Base-by-base conservation (phyloP, 2,329 filamentous ascomycete genomes). In the Pyrenochaeta sp. region DNA sequence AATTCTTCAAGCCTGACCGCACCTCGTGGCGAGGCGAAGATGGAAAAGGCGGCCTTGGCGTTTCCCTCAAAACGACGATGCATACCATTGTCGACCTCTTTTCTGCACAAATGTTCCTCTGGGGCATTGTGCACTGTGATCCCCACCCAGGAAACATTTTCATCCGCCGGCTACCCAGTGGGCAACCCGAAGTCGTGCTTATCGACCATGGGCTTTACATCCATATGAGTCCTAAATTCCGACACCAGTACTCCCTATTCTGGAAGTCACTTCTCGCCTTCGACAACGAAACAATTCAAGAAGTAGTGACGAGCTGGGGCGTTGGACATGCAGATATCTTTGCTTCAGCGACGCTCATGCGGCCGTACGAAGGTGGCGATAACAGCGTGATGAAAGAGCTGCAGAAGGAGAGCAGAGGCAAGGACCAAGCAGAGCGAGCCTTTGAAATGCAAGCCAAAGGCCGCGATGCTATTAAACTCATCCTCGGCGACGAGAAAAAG, bases 181-280 rank as follows among this genome's bases (percentile, higher is more conserved):
- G 94, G n/a, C 85, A 88, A 43, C 85, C 94, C 0, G 93, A 99
- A 80, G 85, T 99, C 30, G 94, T 98, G 0, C 88, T 99, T 36
- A 97, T 99, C 74, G 95, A 99, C 78, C 95, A 99, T 78, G 95
- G 95, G 0, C 87, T 99, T 5, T 99, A 99, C 80, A 92, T 98
- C 54, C 90, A 91, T 77, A 95, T 98, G 91, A 84, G 87, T 25
- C 89, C 91, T 1, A 82, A 87, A 58, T 97, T 98, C 80, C 87
- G 93, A 10, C 89, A 90, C 72, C 88, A 98, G 76, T 98, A 98
- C 77, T 88, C 89, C 19, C 82, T 87, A 3, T 95, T 99, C 81
- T 99, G 95, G 95, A 96, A 96, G 78, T 89, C 91, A 0, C 86
- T 99, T 10, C 88, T 98, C 82, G 93, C 92, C 0, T 95, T 98